These are phyloP conservation scores for Emergomyces africanus DNA, from an alignment of 2,329 filamentous ascomycete species.

Conservation along the genomic window DNA sequence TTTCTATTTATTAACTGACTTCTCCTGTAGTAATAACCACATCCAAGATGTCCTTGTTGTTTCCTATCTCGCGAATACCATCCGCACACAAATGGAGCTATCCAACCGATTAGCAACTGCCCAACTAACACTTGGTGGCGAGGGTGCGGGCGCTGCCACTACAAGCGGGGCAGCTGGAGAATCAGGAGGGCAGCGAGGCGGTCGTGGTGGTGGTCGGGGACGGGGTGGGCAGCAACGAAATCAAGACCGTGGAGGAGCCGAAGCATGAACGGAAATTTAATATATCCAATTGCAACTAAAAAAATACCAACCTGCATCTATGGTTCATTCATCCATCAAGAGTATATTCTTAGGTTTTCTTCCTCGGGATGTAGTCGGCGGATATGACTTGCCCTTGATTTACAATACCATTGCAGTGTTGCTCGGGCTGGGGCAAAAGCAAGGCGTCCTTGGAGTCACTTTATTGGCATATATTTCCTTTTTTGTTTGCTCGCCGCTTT, in stretches of 20 bases:
- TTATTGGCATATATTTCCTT: neutral
- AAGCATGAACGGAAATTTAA: neutral
- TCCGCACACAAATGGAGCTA: conserved; percentile 96
- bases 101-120: conserved; percentile 88
- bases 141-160: conserved; percentile 25
- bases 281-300: neutral
- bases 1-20: neutral
- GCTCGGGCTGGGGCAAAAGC: conserved; percentile 11
- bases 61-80: conserved; percentile 95
- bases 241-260: conserved; percentile 13
- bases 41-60: conserved; percentile 98
- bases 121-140: conserved; percentile 47
- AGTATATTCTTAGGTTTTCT: neutral
- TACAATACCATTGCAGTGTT: neutral
- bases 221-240: conserved; percentile 26
- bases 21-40: conserved; percentile 67
- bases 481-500: neutral
- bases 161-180: conserved; percentile 13
- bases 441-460: conserved; percentile 12
- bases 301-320: neutral
- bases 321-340: neutral
- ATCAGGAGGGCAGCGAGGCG: conserved; percentile 24
- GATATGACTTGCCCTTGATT: neutral
- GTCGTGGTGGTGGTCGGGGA: conserved; percentile 32
- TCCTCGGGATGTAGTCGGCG: neutral